Evolutionary conservation across 768 basidiomycete genomes (phyloP).

Genomic region (Mycena filopes): DNA sequence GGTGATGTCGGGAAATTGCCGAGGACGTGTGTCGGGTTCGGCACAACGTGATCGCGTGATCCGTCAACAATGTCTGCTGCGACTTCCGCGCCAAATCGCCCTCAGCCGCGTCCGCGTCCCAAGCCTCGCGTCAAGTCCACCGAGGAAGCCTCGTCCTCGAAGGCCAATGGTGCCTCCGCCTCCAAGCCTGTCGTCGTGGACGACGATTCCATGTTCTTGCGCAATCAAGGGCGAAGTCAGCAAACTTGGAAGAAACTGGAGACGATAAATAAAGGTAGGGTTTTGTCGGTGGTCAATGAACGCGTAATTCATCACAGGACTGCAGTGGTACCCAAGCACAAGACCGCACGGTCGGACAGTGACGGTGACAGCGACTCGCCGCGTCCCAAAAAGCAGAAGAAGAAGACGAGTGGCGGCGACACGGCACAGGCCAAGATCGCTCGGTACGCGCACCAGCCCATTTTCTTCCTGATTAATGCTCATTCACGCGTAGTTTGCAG

Average conservation of each 20-base stretch:
- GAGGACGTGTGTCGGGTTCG: too few relatives aligned
- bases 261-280: conserved; percentile 65
- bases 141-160: conserved; percentile 34
- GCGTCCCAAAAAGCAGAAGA: conserved; percentile 50
- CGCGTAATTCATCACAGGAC: neutral
- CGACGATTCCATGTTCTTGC: conserved; percentile 77
- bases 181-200: conserved; percentile 52
- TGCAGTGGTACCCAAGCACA: conserved; percentile 18
- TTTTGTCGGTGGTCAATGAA: neutral
- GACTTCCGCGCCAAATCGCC: conserved; percentile 45
- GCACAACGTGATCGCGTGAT: too few relatives aligned
- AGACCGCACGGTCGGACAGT: conserved; percentile 34
- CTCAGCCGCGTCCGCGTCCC: conserved; percentile 66
- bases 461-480: conserved; percentile 6
- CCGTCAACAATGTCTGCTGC: too few relatives aligned
- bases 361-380: conserved; percentile 47
- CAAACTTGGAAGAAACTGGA: conserved; percentile 71
- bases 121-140: conserved; percentile 52
- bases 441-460: conserved; percentile 47
- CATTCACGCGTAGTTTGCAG: conserved; percentile 1
- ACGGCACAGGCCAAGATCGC: conserved; percentile 57
- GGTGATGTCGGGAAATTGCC: neutral
- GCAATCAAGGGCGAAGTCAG: conserved; percentile 66
- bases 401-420: conserved; percentile 46
- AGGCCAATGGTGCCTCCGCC: conserved; percentile 24